Conservation (phyloP, 1,284 basidiomycete species). For the Cronartium ribicola region DNA sequence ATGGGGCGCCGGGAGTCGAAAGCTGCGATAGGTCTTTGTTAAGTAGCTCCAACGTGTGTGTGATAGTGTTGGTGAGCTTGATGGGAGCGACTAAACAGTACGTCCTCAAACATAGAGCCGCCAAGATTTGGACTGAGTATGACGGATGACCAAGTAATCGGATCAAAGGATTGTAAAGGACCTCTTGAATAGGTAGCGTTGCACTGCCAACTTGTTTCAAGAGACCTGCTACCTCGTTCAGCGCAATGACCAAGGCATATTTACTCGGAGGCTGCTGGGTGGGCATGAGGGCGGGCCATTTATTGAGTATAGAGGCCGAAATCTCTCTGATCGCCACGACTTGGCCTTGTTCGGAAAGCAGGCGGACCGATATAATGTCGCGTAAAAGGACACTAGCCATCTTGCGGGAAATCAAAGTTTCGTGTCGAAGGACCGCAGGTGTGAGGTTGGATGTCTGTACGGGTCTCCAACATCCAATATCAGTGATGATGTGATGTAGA, state of each 20-base stretch:
- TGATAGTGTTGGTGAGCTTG: slow-evolving; percentile 68
- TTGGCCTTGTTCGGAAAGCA: slow-evolving; percentile 88
- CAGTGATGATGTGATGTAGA: slow-evolving; percentile 66
- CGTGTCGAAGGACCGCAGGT: slow-evolving; percentile 50
- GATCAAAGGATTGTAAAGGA: slow-evolving; percentile 76
- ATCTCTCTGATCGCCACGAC: slow-evolving; percentile 85
- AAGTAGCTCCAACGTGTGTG: slow-evolving; percentile 57
- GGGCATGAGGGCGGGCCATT: slow-evolving; percentile 89
- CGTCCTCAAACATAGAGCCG: slow-evolving; percentile 79
- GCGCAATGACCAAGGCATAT: slow-evolving; percentile 67
- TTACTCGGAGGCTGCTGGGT: slow-evolving; percentile 70
- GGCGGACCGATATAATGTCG: slow-evolving; percentile 77
- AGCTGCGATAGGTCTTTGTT: slow-evolving; percentile 68
- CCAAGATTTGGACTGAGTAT: slow-evolving; percentile 76
- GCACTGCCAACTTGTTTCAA: slow-evolving; percentile 87
- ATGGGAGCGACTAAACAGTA: slow-evolving; percentile 84
- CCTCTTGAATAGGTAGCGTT: slow-evolving; percentile 81
- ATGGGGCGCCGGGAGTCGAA: slow-evolving; percentile 63
- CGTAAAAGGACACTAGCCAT: slow-evolving; percentile 72
- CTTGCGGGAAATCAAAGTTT: slow-evolving; percentile 67
- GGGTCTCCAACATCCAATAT: slow-evolving; percentile 57
- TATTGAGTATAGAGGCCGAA: slow-evolving; percentile 71
- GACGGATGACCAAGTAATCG: slow-evolving; percentile 81
- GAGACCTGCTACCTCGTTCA: slow-evolving; percentile 78
- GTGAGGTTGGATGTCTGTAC: slow-evolving; percentile 45